Conservation (phyloP, 176 grass and related monocot genomes). For the Aegilops bicornis region DNA sequence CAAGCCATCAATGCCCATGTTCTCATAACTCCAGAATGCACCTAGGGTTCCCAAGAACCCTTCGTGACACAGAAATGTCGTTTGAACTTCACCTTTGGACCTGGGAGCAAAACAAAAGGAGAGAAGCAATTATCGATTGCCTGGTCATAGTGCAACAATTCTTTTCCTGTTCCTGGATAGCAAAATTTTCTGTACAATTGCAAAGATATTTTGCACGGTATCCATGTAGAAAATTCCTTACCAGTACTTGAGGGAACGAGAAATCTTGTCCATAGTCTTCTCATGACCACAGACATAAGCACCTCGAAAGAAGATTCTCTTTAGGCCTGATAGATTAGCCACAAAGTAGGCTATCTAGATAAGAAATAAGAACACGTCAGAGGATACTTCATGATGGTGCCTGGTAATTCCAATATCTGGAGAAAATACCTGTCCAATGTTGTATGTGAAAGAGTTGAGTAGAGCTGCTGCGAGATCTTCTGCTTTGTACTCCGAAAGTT, state of each 20-base stretch:
- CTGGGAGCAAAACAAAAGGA: constrained; percentile 37
- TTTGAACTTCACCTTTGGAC: constrained; percentile 99
- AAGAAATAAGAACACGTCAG: constrained; percentile 14
- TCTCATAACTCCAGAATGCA: constrained; percentile 99
- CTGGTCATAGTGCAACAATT: background rate
- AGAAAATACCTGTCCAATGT: constrained; percentile 86
- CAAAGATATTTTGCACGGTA: background rate
- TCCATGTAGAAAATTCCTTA: constrained; percentile 30
- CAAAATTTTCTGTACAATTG: background rate
- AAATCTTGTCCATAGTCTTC: constrained; percentile 98
- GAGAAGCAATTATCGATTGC: background rate
- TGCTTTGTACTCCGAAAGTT: constrained; percentile 83
- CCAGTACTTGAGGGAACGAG: constrained; percentile 92
- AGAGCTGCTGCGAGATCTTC: constrained; percentile 96
- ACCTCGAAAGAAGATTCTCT: constrained; percentile 97
- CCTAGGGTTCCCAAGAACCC: constrained; percentile 94
- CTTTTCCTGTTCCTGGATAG: background rate
- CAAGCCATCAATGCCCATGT: constrained; percentile 95
- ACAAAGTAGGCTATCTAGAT: constrained; percentile 96
- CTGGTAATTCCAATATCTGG: background rate
- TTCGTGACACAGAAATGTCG: constrained; percentile 94
- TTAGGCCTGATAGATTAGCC: constrained; percentile 87
- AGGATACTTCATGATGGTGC: background rate
- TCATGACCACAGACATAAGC: constrained; percentile 92
- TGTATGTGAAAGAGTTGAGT: constrained; percentile 91